A percentile compares a stretch with the other conserved stretches of the same genome.
phyloP scores from a whole-genome alignment of 2,329 filamentous ascomycete genomes.

The Ceratocystis huliohia region DNA sequence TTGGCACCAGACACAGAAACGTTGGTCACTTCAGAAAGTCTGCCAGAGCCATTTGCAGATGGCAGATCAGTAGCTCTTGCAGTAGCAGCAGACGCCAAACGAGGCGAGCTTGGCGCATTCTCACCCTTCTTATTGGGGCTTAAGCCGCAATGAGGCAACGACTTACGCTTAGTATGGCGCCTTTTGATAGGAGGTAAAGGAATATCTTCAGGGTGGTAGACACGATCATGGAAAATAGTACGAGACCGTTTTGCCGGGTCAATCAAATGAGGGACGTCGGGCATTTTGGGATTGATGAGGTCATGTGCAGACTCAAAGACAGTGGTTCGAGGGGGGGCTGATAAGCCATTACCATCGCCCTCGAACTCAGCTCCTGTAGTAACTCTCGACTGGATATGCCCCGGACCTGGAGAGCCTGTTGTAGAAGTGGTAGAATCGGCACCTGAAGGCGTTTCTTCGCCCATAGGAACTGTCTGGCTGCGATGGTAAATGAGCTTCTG shows the following conservation, averaged over 20 bases:
- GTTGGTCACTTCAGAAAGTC: neutral
- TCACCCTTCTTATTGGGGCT: neutral
- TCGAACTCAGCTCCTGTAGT: conserved; percentile 40
- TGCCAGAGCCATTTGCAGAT: conserved; percentile 14
- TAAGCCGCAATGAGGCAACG: conserved; percentile 23
- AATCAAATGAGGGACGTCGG: conserved; percentile 66
- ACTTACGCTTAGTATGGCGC: conserved; percentile 30
- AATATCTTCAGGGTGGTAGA: conserved; percentile 90
- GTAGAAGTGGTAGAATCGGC: neutral
- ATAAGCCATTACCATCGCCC: conserved; percentile 34
- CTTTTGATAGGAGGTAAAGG: conserved; percentile 62
- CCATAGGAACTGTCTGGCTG: conserved; percentile 56
- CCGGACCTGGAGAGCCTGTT: neutral
- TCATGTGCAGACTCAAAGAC: conserved; percentile 94
- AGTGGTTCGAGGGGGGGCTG: conserved; percentile 75
- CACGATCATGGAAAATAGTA: conserved; percentile 91
- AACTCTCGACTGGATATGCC: conserved; percentile 30
- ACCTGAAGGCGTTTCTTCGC: neutral
- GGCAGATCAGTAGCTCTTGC: conserved; percentile 20
- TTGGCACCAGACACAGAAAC: neutral
- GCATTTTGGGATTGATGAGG: conserved; percentile 77
- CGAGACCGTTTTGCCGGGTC: conserved; percentile 70
- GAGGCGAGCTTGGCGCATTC: neutral
- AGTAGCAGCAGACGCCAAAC: neutral
- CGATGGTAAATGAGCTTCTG: conserved; percentile 60